phyloP scores from a whole-genome alignment of 306 rosid genomes.

The Notholithocarpus densiflorus region DNA sequence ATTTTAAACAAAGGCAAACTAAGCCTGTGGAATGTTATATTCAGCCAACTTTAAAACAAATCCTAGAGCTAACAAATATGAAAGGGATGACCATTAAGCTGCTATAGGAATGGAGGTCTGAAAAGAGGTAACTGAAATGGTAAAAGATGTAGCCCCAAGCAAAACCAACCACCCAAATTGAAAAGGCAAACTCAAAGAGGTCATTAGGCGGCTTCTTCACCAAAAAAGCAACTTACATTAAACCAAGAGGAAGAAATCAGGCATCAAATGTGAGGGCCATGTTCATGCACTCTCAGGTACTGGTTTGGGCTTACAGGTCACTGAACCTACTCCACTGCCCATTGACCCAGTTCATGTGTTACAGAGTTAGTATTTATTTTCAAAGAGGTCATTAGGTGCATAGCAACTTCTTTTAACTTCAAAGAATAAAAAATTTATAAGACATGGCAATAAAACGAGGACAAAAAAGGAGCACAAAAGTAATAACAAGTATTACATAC shows the following conservation, averaged over 20 bases:
- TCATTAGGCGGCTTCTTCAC: too few species aligned
- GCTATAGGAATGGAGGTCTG: not conserved
- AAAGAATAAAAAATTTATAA: not conserved
- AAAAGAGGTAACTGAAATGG: not conserved
- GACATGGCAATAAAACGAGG: not conserved
- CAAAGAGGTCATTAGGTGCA: not conserved
- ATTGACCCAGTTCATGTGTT: too few species aligned
- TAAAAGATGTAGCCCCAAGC: not conserved
- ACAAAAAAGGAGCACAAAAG: not conserved
- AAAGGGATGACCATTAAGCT: not conserved
- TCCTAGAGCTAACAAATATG: not conserved
- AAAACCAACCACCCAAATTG: not conserved
- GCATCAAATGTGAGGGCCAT: too few species aligned
- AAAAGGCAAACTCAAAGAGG: not conserved
- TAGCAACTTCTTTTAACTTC: not conserved
- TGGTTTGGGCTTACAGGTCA: too few species aligned
- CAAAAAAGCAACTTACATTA: too few species aligned
- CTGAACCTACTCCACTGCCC: too few species aligned
- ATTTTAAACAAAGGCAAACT: not conserved
- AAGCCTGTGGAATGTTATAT: not conserved
- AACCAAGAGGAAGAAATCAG: too few species aligned
- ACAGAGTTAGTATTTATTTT: too few species aligned
- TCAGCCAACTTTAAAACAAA: not conserved
- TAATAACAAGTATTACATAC: conserved; percentile 42
- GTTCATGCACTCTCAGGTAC: too few species aligned